Evolutionary conservation across 257 asterid species (phyloP), one percentile per base, ranked within the genome.

Genomic region (Coffea canephora): DNA sequence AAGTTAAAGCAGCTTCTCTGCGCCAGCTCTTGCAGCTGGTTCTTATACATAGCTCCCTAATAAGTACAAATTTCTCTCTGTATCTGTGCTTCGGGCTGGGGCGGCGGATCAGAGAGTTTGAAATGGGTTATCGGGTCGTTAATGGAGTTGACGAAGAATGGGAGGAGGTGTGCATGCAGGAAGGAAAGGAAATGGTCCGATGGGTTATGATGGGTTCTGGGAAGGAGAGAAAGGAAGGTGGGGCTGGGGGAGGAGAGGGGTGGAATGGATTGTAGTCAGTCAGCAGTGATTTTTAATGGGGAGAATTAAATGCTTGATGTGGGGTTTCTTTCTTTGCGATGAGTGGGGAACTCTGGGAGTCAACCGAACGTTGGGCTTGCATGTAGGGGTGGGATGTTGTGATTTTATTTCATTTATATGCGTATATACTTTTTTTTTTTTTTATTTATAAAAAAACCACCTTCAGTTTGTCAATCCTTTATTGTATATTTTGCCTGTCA

Each of bases 11-110:
- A 93, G 89, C 97, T 92, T 87, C 96, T 87, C 89, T 92, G 97
- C 80, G 97, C 96, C 89, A 92, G 87, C 92, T 92, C 96, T 78
- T 91, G 97, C n/a, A 93, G 89, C 93, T 93, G 97, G 91, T 93
- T 93, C 87, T 93, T 91, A 80, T 91, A 93, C 97, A 91, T 92
- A 48, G 68, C 74, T 62, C 21, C 9, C 34, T 8, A 6, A 59
- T 2, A 59, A 62, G 0, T 9, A 0, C 11, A 21, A 62, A 12
- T 27, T 48, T 0, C 12, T 49, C 62, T 45, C 64, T n/a, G 14
- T 12, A 21, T 9, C 36, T n/a, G 3, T 45, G 3, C 1, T 9
- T 15, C 54, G n/a, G 18, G 55, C 6, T 43, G 25, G 55, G 18
- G 45, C 68, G 36, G 77, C 68, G 36, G 77, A 69, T 69, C 80